Percentiles rank a stretch among this genome's conserved stretches.
phyloP scores from a whole-genome alignment of 768 basidiomycete species.

The Leccinum imitatum region DNA sequence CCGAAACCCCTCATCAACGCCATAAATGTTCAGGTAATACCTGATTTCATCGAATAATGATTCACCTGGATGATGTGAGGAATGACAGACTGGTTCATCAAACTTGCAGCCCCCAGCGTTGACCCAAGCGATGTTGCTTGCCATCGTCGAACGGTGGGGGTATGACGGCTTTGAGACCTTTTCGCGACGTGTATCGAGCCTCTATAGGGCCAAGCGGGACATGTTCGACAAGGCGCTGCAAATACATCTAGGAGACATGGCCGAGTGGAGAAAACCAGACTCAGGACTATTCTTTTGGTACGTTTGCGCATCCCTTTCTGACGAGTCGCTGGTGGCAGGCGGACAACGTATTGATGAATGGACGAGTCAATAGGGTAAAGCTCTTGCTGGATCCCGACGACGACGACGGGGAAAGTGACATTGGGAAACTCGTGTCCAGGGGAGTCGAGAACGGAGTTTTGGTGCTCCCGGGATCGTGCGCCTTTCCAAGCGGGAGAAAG shows the following conservation, averaged over 20 bases:
- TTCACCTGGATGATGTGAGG: not conserved
- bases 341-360: not conserved
- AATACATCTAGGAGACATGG: conserved; percentile 68
- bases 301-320: not conserved
- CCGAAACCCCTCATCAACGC: too few species aligned
- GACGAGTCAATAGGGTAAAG: conserved; percentile 50
- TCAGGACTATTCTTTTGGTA: not conserved
- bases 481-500: conserved; percentile 65
- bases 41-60: not conserved
- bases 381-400: conserved; percentile 41
- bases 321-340: not conserved
- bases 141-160: conserved; percentile 63
- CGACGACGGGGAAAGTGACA: conserved; percentile 49
- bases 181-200: conserved; percentile 55
- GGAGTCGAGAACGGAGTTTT: conserved; percentile 76
- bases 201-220: conserved; percentile 67
- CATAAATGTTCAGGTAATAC: too few species aligned
- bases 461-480: conserved; percentile 77
- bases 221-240: conserved; percentile 69
- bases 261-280: conserved; percentile 59
- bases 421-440: conserved; percentile 59
- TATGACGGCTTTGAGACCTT: conserved; percentile 69
- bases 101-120: conserved; percentile 62
- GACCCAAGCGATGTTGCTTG: conserved; percentile 53
- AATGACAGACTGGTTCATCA: conserved; percentile 56